Base-by-base conservation (phyloP, 1,284 basidiomycete species). In the Ceratobasidium sp. region DNA sequence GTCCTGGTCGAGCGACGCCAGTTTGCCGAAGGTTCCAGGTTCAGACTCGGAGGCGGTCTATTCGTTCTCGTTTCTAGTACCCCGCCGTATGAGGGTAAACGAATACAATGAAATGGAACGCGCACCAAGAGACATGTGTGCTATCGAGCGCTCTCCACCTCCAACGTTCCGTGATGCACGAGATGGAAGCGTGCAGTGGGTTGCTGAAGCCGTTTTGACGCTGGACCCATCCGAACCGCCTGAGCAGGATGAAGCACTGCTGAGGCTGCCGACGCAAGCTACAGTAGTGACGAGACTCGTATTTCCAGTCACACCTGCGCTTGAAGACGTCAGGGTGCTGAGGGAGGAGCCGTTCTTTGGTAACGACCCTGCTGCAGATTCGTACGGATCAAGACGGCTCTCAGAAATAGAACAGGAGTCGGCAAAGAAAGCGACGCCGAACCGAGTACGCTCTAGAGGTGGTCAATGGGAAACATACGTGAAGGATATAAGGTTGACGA, bases 281-380 rank as follows among this genome's bases (percentile, higher is more conserved):
- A 23, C 44, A 4, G 54, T 69, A 13, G 50, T 69, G 7, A 57
- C 66, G 14, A 69, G 66, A 30, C 54, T 69, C 18, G 54, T 69
- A 11, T 69, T 69, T 57, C 66, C 66, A 28, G 66, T 69, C 8
- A 28, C 57, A 11, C 66, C 66, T 9, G 16, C 52, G 14, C 28
- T 38, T 2, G 54, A 69, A 28, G 66, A 69, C 21, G 54, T 58
- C 5, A 35, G 52, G 11, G 41, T 23, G 7, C n/a, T 69, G 52
- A 69, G 43, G 43, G 52, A 69, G 13, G 66, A 57, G 43, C 66
- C 66, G n/a, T 69, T 57, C 38, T 69, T 69, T 55, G 52, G 66
- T 7, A 32, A 55, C n/a, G 26, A 69, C 21, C 52, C 23, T 7
- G 38, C 16, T 4, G 21, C 2, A 14, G 41, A 55, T 8, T 32